phyloP scores from a whole-genome alignment of 2,329 filamentous ascomycete genomes.

The Pseudogymnoascus sp. region DNA sequence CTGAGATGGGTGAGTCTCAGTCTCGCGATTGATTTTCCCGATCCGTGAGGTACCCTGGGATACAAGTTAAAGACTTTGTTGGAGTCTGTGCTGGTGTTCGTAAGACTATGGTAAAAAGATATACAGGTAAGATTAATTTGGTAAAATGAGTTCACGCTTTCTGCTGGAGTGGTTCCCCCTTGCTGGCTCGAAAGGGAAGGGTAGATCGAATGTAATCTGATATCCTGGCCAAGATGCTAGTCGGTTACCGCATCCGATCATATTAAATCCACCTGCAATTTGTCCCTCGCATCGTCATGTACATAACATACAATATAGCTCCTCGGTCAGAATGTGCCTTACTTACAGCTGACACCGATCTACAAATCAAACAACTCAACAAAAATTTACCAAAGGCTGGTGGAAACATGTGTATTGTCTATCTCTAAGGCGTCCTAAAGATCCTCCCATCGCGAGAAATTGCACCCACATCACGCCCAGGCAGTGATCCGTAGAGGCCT shows the following conservation, averaged over 20 bases:
- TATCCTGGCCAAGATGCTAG: not conserved
- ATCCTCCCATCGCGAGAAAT: slow-evolving; percentile 3
- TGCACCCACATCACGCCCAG: not conserved
- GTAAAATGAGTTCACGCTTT: slow-evolving; percentile 3
- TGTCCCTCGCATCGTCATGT: not conserved
- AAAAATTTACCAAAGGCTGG: not conserved
- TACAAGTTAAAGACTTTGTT: not conserved
- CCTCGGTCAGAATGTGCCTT: not conserved
- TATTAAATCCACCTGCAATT: slow-evolving; percentile 5
- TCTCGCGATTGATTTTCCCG: not conserved
- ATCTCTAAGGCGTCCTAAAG: not conserved
- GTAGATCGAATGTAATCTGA: not conserved
- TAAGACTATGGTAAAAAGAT: not conserved
- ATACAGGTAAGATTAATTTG: slow-evolving; percentile 1
- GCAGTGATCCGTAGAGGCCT: not conserved
- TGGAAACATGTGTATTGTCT: slow-evolving; percentile 1
- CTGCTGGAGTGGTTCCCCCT: not conserved
- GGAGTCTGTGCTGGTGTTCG: not conserved
- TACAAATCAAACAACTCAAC: not conserved
- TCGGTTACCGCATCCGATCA: slow-evolving; percentile 5
- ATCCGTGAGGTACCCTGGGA: not conserved
- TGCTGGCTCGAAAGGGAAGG: not conserved
- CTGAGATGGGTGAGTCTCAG: not conserved
- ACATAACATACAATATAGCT: not conserved
- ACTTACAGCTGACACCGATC: not conserved